Conservation (phyloP, 1,284 basidiomycete genomes). For the Xerocomus subilludens region DNA sequence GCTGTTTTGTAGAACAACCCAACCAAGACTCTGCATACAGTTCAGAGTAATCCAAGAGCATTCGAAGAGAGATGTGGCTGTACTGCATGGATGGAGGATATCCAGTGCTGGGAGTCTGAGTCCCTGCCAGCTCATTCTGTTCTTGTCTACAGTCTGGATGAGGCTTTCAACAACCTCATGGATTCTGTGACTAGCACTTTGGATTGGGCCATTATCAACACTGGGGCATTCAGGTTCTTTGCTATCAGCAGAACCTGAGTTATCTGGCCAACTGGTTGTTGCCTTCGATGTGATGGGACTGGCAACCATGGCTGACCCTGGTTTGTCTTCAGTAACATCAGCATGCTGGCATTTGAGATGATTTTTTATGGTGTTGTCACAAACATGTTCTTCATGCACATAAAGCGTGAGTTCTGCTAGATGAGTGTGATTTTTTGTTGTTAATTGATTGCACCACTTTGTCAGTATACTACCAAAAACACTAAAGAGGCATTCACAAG, state of each 20-base stretch:
- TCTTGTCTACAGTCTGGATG: too few species aligned
- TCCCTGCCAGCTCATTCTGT: too few species aligned
- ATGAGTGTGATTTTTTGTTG: slow-evolving; percentile 3
- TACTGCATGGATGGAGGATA: not conserved
- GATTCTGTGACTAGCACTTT: too few species aligned
- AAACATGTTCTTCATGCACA: slow-evolving; percentile 26
- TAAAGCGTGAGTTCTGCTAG: slow-evolving; percentile 28
- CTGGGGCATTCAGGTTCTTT: too few species aligned
- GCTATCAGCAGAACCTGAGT: too few species aligned
- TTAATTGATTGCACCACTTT: slow-evolving; percentile 13
- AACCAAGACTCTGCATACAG: not conserved
- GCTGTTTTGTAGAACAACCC: not conserved
- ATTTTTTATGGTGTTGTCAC: slow-evolving; percentile 5
- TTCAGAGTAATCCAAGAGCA: not conserved
- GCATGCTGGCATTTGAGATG: not conserved
- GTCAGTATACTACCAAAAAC: slow-evolving; percentile 27
- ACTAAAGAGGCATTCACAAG: slow-evolving; percentile 30
- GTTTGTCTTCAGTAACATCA: too few species aligned
- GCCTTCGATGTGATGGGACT: too few species aligned
- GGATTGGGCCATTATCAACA: too few species aligned
- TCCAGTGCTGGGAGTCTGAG: too few species aligned
- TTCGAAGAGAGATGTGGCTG: not conserved
- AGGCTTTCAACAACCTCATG: too few species aligned
- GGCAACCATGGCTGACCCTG: too few species aligned
- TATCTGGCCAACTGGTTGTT: too few species aligned